Conservation (phyloP, 306 rosid genomes). For the Fagus crenata region DNA sequence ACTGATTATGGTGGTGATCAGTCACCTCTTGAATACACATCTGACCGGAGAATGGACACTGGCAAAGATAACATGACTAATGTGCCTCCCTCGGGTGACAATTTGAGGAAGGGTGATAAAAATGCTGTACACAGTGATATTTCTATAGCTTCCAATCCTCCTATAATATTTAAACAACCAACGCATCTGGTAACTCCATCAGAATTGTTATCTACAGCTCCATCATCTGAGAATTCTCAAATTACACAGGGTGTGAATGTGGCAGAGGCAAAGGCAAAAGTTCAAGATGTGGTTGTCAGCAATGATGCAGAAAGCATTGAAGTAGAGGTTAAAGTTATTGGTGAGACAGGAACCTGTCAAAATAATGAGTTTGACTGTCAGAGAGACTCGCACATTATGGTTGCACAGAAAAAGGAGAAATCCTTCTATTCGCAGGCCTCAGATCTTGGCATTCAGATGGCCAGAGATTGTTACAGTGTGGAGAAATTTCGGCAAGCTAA, state of each 20-base stretch:
- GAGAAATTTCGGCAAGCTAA: conserved; percentile 42
- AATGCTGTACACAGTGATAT: conserved; percentile 35
- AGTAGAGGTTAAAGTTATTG: conserved; percentile 53
- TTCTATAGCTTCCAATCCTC: conserved; percentile 43
- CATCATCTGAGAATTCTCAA: conserved; percentile 50
- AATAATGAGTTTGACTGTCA: conserved; percentile 35
- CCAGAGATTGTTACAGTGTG: conserved; percentile 43
- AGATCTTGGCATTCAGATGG: conserved; percentile 60
- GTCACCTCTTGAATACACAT: conserved; percentile 34
- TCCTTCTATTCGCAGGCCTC: conserved; percentile 70
- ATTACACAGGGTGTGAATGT: conserved; percentile 45
- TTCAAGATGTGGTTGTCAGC: conserved; percentile 44
- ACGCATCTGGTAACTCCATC: conserved; percentile 76
- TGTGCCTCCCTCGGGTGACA: conserved; percentile 40
- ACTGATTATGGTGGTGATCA: conserved; percentile 40
- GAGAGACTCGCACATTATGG: conserved; percentile 34
- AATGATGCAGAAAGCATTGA: conserved; percentile 44
- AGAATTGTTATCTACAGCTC: conserved; percentile 52
- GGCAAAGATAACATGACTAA: conserved; percentile 41
- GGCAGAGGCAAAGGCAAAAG: conserved; percentile 31
- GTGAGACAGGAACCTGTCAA: conserved; percentile 41
- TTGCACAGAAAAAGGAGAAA: conserved; percentile 55
- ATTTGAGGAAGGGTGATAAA: conserved; percentile 42
- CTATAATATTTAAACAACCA: conserved; percentile 49
- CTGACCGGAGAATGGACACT: conserved; percentile 36